Percentiles rank a stretch among this genome's conserved stretches.
Conservation (phyloP, 805 yeast species). For the Lipomyces yamanashiensis region DNA sequence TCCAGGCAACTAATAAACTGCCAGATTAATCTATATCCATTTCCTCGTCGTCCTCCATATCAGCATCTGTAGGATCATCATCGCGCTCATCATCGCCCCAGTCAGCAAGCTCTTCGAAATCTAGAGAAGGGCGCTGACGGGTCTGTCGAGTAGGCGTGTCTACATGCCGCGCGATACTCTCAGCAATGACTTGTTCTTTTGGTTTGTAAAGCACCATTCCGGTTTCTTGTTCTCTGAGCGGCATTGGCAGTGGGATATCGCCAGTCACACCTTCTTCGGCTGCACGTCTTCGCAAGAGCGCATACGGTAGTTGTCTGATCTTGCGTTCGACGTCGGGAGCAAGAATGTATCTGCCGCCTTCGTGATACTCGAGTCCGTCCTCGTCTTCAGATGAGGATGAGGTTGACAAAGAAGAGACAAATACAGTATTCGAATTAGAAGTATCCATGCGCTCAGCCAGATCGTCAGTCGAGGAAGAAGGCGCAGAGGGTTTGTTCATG, state of each 20-base stretch:
- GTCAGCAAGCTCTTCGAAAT: slow-evolving; percentile 11
- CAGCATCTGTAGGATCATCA: slow-evolving; percentile 4
- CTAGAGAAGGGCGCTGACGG: background rate
- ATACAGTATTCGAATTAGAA: slow-evolving; percentile 28
- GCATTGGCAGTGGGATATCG: slow-evolving; percentile 7
- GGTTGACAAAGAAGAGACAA: slow-evolving; percentile 28
- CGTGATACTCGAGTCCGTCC: slow-evolving; percentile 7
- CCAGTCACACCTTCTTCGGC: slow-evolving; percentile 7
- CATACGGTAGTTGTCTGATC: slow-evolving; percentile 28
- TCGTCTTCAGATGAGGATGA: slow-evolving; percentile 15
- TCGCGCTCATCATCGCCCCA: slow-evolving; percentile 34
- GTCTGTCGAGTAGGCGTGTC: background rate
- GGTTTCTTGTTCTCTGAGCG: slow-evolving; percentile 15
- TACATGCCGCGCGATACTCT: slow-evolving; percentile 30
- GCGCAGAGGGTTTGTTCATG: slow-evolving; percentile 16
- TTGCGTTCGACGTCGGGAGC: slow-evolving; percentile 31
- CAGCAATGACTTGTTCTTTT: slow-evolving; percentile 34
- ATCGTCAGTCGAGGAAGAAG: slow-evolving; percentile 9
- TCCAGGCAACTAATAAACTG: background rate
- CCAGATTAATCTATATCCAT: slow-evolving; percentile 25
- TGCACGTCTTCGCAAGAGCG: slow-evolving; percentile 19
- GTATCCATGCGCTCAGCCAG: slow-evolving; percentile 31
- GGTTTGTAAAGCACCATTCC: slow-evolving; percentile 29
- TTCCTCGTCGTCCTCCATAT: slow-evolving; percentile 1
- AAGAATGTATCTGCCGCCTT: slow-evolving; percentile 14